Percentiles rank a stretch among this genome's conserved stretches.
These are phyloP conservation scores for Pyrenophora seminiperda DNA, from an alignment of 2,329 filamentous ascomycete genomes.

Conservation along the genomic window DNA sequence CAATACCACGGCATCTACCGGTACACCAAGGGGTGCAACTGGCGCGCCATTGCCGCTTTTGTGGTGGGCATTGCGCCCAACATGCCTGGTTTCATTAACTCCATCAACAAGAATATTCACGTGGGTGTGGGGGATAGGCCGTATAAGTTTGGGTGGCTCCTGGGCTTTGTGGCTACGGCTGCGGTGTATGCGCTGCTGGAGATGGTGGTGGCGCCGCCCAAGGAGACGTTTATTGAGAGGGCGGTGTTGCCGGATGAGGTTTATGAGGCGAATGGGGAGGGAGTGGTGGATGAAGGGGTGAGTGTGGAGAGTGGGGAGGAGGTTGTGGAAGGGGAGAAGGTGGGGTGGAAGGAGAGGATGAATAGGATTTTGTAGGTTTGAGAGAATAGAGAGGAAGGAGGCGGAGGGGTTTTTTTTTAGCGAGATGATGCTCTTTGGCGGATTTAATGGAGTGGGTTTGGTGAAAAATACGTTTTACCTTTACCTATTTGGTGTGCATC, in stretches of 20 bases:
- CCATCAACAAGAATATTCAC: constrained; percentile 48
- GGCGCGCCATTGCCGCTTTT: constrained; percentile 64
- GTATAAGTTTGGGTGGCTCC: constrained; percentile 70
- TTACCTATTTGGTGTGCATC: too few species aligned
- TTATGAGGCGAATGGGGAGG: constrained; percentile 37
- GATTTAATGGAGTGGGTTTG: too few species aligned
- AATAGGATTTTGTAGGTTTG: constrained; percentile 41
- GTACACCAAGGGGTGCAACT: constrained; percentile 62
- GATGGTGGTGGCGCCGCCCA: constrained; percentile 53
- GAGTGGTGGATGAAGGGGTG: constrained; percentile 36
- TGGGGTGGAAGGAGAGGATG: constrained; percentile 42
- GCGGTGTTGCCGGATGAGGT: constrained; percentile 49
- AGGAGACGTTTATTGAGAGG: constrained; percentile 55
- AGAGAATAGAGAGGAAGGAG: too few species aligned
- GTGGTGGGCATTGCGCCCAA: constrained; percentile 62
- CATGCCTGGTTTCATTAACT: constrained; percentile 60
- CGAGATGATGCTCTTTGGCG: too few species aligned
- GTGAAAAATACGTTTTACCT: too few species aligned
- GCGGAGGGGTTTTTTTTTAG: too few species aligned
- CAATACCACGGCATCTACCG: constrained; percentile 56
- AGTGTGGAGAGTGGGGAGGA: constrained; percentile 34
- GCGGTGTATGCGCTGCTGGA: constrained; percentile 61
- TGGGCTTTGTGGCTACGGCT: constrained; percentile 63
- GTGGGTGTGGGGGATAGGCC: constrained; percentile 58
- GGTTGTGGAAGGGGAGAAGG: constrained; percentile 32